A percentile compares a stretch with the other conserved stretches of the same genome.
Conservation (phyloP, 257 asterid species). For the Anisodus acutangulus region DNA sequence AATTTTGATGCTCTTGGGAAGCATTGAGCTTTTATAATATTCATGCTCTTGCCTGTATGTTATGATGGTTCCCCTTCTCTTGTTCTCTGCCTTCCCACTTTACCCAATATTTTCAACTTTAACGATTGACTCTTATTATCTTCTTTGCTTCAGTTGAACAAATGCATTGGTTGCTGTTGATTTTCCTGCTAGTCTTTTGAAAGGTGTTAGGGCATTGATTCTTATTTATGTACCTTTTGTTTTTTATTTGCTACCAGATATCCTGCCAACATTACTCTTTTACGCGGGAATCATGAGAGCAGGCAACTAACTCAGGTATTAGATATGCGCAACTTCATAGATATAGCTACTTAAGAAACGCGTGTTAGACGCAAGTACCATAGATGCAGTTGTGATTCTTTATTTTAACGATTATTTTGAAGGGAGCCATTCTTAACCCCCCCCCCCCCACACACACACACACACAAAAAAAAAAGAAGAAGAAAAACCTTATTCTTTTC, state of each 20-base stretch:
- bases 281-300: slow-evolving; percentile 99
- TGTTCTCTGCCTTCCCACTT: slow-evolving; percentile 1
- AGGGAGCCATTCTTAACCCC: not conserved
- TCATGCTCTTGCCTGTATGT: not conserved
- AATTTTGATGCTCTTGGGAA: slow-evolving; percentile 20
- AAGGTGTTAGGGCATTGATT: not conserved
- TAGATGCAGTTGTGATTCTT: not conserved
- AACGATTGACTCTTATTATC: not conserved
- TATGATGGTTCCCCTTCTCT: not conserved
- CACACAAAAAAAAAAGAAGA: too few species aligned
- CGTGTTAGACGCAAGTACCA: not conserved
- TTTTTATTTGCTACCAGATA: slow-evolving; percentile 61
- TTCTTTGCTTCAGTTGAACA: slow-evolving; percentile 15
- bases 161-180: not conserved
- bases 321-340: slow-evolving; percentile 2
- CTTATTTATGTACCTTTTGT: slow-evolving; percentile 7
- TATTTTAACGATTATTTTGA: not conserved
- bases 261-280: slow-evolving; percentile 93
- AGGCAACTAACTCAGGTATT: slow-evolving; percentile 92
- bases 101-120: not conserved
- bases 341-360: not conserved
- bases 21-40: slow-evolving; percentile 9
- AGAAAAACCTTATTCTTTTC: not conserved
- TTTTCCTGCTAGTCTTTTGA: slow-evolving; percentile 26
- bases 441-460: too few species aligned